A percentile compares a stretch with the other conserved stretches of the same genome.
Evolutionary conservation across 768 basidiomycete genomes (phyloP).

Genomic region (Boletus speciosus): DNA sequence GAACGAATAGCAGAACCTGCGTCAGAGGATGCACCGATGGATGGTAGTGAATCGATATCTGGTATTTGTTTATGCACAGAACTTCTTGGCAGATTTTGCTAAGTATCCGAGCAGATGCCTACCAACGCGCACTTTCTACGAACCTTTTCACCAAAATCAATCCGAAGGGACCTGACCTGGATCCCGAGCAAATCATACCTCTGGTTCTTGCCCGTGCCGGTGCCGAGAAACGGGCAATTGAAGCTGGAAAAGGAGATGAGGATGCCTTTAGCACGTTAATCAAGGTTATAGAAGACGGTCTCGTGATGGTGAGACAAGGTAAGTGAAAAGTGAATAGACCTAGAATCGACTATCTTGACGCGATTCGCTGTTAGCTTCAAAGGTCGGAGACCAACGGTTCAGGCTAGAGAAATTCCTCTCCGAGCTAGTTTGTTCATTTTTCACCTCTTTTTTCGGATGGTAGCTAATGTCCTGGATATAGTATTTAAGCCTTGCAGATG

Average conservation of each 20-base stretch:
- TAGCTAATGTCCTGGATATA: conserved; percentile 21
- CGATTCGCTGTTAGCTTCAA: conserved; percentile 42
- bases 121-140: conserved; percentile 52
- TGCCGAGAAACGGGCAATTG: conserved; percentile 55
- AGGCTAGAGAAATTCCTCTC: conserved; percentile 83
- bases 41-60: conserved; percentile 23
- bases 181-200: conserved; percentile 63
- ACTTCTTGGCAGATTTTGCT: conserved; percentile 1
- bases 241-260: conserved; percentile 48
- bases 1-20: conserved; percentile 16
- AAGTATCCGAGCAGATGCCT: conserved; percentile 44
- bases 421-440: conserved; percentile 54
- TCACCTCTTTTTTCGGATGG: neutral
- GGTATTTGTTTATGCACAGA: conserved; percentile 11
- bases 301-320: conserved; percentile 61
- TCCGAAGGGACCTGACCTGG: conserved; percentile 26
- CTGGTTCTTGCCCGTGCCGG: conserved; percentile 62
- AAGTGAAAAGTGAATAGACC: conserved; percentile 3
- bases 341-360: neutral
- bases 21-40: conserved; percentile 17
- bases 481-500: conserved; percentile 44
- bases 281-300: conserved; percentile 58
- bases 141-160: conserved; percentile 44
- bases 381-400: conserved; percentile 69
- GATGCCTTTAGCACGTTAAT: conserved; percentile 52